A percentile compares a stretch with the other conserved stretches of the same genome.
Evolutionary conservation across 2,329 filamentous ascomycete genomes (phyloP).

Genomic region (Sporothrix variecibatus): DNA sequence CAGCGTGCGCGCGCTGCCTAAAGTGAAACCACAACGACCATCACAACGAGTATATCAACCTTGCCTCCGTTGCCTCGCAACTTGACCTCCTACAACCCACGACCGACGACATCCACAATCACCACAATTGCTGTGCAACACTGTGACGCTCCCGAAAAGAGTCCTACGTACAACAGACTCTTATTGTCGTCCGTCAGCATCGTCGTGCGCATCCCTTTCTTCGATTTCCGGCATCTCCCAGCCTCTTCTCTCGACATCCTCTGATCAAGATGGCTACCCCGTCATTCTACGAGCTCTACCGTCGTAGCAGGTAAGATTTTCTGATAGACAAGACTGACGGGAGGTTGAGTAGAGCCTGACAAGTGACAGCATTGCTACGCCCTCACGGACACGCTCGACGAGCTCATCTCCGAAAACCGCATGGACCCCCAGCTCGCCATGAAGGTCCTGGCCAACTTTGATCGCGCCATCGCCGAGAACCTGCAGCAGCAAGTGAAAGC

Average conservation of each 20-base stretch:
- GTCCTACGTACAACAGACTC: background rate
- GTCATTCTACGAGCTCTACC: constrained; percentile 91
- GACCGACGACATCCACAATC: background rate
- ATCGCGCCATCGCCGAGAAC: constrained; percentile 87
- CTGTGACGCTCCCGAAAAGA: background rate
- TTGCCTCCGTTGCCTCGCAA: constrained; percentile 8
- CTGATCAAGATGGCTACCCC: constrained; percentile 41
- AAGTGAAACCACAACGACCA: background rate
- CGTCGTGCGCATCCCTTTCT: background rate
- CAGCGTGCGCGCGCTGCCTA: background rate
- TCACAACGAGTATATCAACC: background rate
- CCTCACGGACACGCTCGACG: constrained; percentile 94
- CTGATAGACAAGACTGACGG: no score
- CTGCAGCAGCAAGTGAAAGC: constrained; percentile 91
- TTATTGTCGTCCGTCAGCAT: background rate
- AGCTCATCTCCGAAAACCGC: constrained; percentile 88
- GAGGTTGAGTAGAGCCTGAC: background rate
- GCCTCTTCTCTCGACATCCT: background rate
- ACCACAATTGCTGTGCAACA: background rate
- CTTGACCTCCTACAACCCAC: constrained; percentile 11
- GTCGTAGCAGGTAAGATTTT: constrained; percentile 81
- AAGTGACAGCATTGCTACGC: constrained; percentile 76
- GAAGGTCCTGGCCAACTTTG: constrained; percentile 96
- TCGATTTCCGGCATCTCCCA: background rate
- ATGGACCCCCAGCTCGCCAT: constrained; percentile 98